Base-by-base conservation (phyloP, 768 basidiomycete genomes). In the Suillus decipiens region DNA sequence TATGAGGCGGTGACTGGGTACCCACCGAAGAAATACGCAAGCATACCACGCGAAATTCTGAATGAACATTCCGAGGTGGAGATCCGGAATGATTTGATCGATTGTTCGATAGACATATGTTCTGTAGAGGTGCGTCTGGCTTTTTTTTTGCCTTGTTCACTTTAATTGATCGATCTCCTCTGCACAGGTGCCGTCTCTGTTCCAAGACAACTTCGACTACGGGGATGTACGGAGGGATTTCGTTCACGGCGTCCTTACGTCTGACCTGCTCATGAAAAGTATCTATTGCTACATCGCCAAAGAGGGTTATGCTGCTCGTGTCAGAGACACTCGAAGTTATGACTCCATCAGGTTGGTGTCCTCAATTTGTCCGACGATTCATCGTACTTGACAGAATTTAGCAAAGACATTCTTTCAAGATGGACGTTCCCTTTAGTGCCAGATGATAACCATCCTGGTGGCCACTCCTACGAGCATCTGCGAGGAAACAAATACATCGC, bases 151-250 rank as follows among this genome's bases (percentile, higher is more conserved):
- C 22, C 28, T 10, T 34, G 56, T 56, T 51, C 47, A 31, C 47
- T 4, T n/a, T 47, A n/a, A 11, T 48, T 54, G 57, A 67, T 42
- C 53, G 4, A 45, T 54, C 39, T 63, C n/a, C 41, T 36, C 58
- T 62, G 61, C 57, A 15, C 69, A 97, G 91, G 92, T 99, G 42
- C 95, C 95, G 1, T 96, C 96, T 1, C 74, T 98, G 5, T 99
- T 99, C 79, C 95, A 96, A 73, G 97, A 99, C 78, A 99, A 99
- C 77, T 99, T 99, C 71, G 97, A 99, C 77, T 98, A 96, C 71
- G 87, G 88, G 15, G 94, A 96, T 76, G 84, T 99, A 64, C 87
- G 95, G 62, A 82, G 87, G 67, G 95, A 99, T 76, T 97, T 99
- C 70, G 91, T 98, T 17, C 92, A 93, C 71, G 96, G 96, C 19